phyloP scores from a whole-genome alignment of 2,329 filamentous ascomycete species.

The Botrytis squamosa region DNA sequence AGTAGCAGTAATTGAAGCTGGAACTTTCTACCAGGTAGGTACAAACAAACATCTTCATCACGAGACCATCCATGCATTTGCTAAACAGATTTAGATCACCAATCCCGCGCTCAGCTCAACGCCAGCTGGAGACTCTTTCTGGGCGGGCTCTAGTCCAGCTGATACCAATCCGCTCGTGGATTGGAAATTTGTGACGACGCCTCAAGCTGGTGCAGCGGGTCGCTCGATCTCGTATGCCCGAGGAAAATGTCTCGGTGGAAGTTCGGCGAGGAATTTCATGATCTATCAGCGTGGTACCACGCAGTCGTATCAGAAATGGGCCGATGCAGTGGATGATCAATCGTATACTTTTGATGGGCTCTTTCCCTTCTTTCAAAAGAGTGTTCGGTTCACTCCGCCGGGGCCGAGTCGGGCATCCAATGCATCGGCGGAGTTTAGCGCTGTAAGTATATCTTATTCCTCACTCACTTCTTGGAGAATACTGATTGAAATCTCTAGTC shows the following conservation, averaged over 20 bases:
- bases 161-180: conserved; percentile 8
- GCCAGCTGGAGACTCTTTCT: conserved; percentile 11
- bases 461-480: background rate
- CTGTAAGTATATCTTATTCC: background rate
- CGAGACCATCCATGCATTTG: background rate
- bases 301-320: conserved; percentile 44
- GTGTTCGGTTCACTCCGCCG: conserved; percentile 26
- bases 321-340: conserved; percentile 41
- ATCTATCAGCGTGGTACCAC: conserved; percentile 27
- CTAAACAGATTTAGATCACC: background rate
- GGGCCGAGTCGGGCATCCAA: background rate
- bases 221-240: conserved; percentile 31
- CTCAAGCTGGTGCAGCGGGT: conserved; percentile 6
- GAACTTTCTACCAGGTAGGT: conserved; percentile 12
- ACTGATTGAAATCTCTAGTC: background rate
- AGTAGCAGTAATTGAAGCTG: conserved; percentile 29
- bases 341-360: conserved; percentile 48
- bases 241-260: conserved; percentile 41
- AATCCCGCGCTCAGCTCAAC: background rate
- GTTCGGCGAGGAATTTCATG: conserved; percentile 41
- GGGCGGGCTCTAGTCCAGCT: background rate
- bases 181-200: conserved; percentile 3
- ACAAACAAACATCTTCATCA: background rate
- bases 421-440: background rate
- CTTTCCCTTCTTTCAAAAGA: conserved; percentile 46